Evolutionary conservation across 176 grass and related monocot species (phyloP), one percentile per base, ranked within the genome.

Genomic region (Carex parvula): DNA sequence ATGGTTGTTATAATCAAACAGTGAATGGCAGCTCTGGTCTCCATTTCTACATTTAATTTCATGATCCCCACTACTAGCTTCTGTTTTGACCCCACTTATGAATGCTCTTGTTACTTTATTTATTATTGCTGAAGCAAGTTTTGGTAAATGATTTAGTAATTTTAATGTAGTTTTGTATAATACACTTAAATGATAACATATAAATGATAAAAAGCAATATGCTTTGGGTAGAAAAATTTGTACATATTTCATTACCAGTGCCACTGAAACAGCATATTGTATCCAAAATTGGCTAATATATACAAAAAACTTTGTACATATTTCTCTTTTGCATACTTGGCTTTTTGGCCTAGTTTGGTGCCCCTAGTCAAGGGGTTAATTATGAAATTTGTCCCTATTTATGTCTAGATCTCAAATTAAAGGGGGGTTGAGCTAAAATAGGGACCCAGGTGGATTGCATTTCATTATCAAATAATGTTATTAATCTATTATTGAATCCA

Each of bases 381-480:
- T 63, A 81, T 81, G 58, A 81, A 64, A 81, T 22, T 80, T 60
- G 57, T 12, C 35, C 37, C 37, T 39, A 17, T 61, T 81, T 44
- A 24, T 20, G 22, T 20, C 11, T 74, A n/a, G n/a, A n/a, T n/a
- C n/a, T n/a, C n/a, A n/a, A n/a, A n/a, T n/a, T 61, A 66, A 63
- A 82, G 37, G 30, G 33, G 44, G 35, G 2, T 8, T 8, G 71
- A 76, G n/a, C 41, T 57, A 24, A 50, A 12, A 67, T 67, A 61
- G 80, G 60, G 60, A 82, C 80, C 59, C 80, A 82, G 80, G 61
- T 52, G 80, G 63, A 82, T 82, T 82, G 37, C 41, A 82, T 65
- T 62, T 82, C 80, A 82, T 50, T 82, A 39, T 82, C 80, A 64
- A 53, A 82, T 63, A 54, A 67, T 67, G 24, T 56, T 77, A 62